These are phyloP conservation scores for Pseudogymnoascus sp. DNA, from an alignment of 2,329 filamentous ascomycete species.

Conservation along the genomic window DNA sequence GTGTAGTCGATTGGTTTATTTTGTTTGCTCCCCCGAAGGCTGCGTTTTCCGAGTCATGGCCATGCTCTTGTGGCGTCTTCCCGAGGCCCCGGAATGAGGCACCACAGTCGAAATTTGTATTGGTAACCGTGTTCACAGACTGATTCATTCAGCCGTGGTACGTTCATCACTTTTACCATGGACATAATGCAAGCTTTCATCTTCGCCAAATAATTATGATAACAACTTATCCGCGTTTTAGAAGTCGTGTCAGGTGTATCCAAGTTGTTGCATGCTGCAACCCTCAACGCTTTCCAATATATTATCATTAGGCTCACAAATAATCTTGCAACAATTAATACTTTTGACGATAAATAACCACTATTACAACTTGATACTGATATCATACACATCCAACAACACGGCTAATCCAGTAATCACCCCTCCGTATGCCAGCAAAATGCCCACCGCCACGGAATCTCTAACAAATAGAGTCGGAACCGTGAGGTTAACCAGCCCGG, in stretches of 20 bases:
- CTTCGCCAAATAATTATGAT: neutral
- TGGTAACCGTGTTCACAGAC: neutral
- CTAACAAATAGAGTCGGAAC: slow-evolving; percentile 71
- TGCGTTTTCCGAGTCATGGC: neutral
- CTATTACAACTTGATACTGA: slow-evolving; percentile 62
- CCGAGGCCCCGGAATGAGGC: neutral
- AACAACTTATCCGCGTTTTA: neutral
- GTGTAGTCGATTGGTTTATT: neutral
- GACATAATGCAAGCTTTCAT: neutral
- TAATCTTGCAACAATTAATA: neutral
- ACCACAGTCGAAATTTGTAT: neutral
- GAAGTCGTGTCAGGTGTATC: neutral
- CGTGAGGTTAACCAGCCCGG: slow-evolving; percentile 81
- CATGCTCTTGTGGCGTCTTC: neutral
- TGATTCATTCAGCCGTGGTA: neutral
- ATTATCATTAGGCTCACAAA: neutral
- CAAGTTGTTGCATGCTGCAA: neutral
- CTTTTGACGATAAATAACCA: neutral
- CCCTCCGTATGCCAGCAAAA: slow-evolving; percentile 67
- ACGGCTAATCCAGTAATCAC: slow-evolving; percentile 62
- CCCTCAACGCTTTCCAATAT: neutral
- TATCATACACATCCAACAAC: slow-evolving; percentile 53
- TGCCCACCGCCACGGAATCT: slow-evolving; percentile 58
- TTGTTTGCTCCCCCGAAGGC: neutral
- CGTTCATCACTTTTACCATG: neutral